These are phyloP conservation scores for Cyanodermella asteris DNA, from an alignment of 2,329 filamentous ascomycete species.

Conservation along the genomic window DNA sequence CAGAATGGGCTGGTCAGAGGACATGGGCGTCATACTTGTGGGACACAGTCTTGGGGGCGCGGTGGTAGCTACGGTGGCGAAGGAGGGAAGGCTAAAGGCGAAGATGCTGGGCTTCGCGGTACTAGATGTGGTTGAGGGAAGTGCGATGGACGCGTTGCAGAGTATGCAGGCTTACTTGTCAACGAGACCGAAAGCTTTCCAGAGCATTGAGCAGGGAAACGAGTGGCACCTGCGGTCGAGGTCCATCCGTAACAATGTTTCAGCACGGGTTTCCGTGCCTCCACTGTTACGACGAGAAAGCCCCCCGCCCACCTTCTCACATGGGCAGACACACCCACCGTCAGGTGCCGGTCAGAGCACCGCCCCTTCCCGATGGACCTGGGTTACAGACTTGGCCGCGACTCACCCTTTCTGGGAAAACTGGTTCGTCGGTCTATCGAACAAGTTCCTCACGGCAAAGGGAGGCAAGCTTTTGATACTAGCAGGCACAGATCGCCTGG, in stretches of 20 bases:
- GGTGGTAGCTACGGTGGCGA: constrained; percentile 67
- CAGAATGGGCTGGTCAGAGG: constrained; percentile 47
- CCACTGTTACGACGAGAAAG: constrained; percentile 39
- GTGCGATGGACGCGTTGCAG: constrained; percentile 79
- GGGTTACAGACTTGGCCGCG: constrained; percentile 63
- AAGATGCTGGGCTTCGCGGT: constrained; percentile 69
- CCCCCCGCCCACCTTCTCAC: constrained; percentile 8
- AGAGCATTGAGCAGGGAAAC: constrained; percentile 56
- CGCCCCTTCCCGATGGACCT: constrained; percentile 41
- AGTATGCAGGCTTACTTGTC: constrained; percentile 87
- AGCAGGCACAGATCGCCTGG: constrained; percentile 72
- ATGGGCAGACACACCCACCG: no score
- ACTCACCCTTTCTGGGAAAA: constrained; percentile 86
- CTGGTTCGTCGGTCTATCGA: constrained; percentile 77
- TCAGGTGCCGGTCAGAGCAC: no score
- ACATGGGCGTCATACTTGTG: constrained; percentile 61
- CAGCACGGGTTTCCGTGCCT: constrained; percentile 75
- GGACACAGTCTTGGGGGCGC: constrained; percentile 88
- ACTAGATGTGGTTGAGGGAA: constrained; percentile 84
- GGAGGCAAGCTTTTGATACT: constrained; percentile 71
- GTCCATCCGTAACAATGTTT: constrained; percentile 61
- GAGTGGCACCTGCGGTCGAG: constrained; percentile 86
- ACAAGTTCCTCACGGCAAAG: constrained; percentile 61
- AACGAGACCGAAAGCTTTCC: constrained; percentile 57
- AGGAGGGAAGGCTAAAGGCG: constrained; percentile 39